These are phyloP conservation scores for Rosa chinensis DNA, from an alignment of 306 rosid species.

Conservation along the genomic window DNA sequence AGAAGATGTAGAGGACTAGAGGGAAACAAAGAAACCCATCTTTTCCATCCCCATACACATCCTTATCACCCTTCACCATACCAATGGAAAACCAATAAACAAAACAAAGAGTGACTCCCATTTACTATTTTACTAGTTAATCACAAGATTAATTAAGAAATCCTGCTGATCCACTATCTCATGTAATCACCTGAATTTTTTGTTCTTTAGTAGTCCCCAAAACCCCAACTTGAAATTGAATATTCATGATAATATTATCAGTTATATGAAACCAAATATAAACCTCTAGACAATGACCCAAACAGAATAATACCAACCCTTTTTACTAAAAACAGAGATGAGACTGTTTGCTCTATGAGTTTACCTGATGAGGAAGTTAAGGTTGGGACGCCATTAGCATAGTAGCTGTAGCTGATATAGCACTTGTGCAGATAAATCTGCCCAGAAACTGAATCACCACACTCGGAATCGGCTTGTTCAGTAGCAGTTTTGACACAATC, in stretches of 20 bases:
- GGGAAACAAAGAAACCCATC: not conserved
- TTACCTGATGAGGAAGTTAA: slow-evolving; percentile 55
- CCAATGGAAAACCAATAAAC: not conserved
- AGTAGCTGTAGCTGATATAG: slow-evolving; percentile 69
- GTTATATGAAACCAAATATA: not conserved
- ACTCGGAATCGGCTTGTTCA: slow-evolving; percentile 42
- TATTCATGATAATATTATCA: not conserved
- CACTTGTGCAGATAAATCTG: slow-evolving; percentile 77
- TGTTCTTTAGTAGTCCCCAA: slow-evolving; percentile 1
- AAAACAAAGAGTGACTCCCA: not conserved
- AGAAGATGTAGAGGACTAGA: no score
- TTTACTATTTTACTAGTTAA: not conserved
- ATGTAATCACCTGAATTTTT: not conserved
- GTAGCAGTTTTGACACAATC: slow-evolving; percentile 66
- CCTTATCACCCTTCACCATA: not conserved
- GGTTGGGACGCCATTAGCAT: slow-evolving; percentile 69
- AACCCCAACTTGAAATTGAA: not conserved
- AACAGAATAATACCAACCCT: not conserved
- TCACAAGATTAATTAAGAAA: not conserved
- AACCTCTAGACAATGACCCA: not conserved
- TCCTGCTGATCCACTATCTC: not conserved
- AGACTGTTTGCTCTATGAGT: not conserved
- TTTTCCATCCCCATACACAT: not conserved
- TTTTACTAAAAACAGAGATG: not conserved
- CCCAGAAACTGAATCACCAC: slow-evolving; percentile 65